phyloP scores from a whole-genome alignment of 345 rosid species.

The Turritis glabra region DNA sequence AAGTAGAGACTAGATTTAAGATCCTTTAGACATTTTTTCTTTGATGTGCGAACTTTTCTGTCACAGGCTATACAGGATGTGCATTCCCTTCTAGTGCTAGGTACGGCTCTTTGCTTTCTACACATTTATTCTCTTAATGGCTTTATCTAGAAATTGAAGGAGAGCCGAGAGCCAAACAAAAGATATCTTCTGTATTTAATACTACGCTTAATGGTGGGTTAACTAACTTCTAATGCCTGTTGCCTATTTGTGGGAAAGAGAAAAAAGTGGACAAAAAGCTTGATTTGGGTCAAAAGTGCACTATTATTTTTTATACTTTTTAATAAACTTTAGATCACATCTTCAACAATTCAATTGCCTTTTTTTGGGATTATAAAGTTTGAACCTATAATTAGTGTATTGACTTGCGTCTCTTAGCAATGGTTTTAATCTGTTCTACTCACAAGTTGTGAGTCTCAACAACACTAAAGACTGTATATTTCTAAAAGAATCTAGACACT shows the following conservation, averaged over 20 bases:
- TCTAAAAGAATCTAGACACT: too few relatives aligned
- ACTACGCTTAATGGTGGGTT: conserved; percentile 2
- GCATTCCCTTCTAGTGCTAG: conserved; percentile 44
- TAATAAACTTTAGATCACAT: conserved; percentile 1
- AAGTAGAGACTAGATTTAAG: neutral
- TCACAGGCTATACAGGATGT: conserved; percentile 45
- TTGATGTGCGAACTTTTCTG: conserved; percentile 3
- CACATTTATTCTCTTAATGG: neutral
- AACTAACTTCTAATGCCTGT: neutral
- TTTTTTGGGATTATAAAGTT: conserved; percentile 2
- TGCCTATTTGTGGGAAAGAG: conserved; percentile 6
- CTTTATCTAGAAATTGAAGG: neutral
- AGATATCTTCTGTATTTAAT: neutral
- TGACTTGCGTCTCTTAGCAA: neutral
- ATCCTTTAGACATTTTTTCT: neutral
- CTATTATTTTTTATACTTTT: neutral
- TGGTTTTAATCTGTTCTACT: neutral
- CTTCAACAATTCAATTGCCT: conserved; percentile 8
- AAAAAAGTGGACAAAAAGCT: neutral
- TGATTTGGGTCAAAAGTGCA: conserved; percentile 14
- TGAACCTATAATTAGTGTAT: neutral
- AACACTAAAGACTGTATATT: too few relatives aligned
- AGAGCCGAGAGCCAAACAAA: neutral
- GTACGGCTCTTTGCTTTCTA: conserved; percentile 27
- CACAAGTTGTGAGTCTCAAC: too few relatives aligned